Evolutionary conservation across 768 basidiomycete genomes (phyloP), one percentile per base, ranked within the genome.

Genomic region (Rickenella mellea): DNA sequence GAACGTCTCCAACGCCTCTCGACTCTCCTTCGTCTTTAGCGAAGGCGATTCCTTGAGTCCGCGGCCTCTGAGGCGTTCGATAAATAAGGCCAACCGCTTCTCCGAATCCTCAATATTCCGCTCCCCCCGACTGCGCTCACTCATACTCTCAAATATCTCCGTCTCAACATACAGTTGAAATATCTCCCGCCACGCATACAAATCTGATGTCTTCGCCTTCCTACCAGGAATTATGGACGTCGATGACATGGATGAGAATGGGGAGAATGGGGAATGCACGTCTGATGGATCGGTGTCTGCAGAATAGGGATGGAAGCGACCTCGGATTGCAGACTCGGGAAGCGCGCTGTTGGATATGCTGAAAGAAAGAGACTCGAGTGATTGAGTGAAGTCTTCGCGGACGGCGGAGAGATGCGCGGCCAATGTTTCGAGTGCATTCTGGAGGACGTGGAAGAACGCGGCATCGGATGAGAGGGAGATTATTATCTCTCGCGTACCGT

Each of bases 171-270:
- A 96, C 2, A 93, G 61, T 44, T 80, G 79, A 54, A 97, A 94
- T 22, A 96, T 81, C 60, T 89, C 80, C 19, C 93, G 68, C 93
- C 93, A 96, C 5, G 77, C 71, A 55, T 87, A 90, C 6, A 97
- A 61, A 51, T 97, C 92, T 9, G 63, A 60, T 47, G 67, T 68
- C 2, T 51, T 51, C 17, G 51, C 39, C 43, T 46, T 44, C 25
- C 33, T 9, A 15, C 40, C 26, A 25, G 35, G 25, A 29, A 43
- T 11, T 17, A 39, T 19, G 41, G 38, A 6, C 49, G 47, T 1
- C 59, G 51, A 39, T 59, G 50, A 5, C 56, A 39, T 1, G 48
- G 30, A 26, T 46, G 35, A 2, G 67, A 65, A 43, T 66, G 56
- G 4, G 63, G 50, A 2, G 44, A 2, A 45, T 17, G 33, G 33